Evolutionary conservation across 352 stramenopile species (phyloP).

Genomic region (Phytophthora podocarpi): DNA sequence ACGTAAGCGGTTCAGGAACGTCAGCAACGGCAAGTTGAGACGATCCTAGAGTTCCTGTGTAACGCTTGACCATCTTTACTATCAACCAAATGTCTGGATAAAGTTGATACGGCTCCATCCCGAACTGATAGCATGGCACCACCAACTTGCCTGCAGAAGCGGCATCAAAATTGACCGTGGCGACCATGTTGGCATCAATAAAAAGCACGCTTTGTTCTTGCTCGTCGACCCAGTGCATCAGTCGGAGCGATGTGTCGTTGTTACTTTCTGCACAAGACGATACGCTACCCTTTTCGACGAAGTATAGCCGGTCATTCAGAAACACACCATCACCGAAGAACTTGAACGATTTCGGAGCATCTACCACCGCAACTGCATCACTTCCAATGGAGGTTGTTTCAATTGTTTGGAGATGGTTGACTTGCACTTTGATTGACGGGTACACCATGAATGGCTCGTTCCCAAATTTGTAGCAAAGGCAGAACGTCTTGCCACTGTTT

Average conservation of each 20-base stretch:
- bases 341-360: slow-evolving; percentile 53
- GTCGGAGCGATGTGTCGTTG: slow-evolving; percentile 31
- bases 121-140: slow-evolving; percentile 67
- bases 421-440: slow-evolving; percentile 42
- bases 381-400: slow-evolving; percentile 30
- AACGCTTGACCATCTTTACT: slow-evolving; percentile 61
- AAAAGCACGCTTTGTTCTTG: slow-evolving; percentile 49
- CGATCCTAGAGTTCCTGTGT: slow-evolving; percentile 47
- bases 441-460: slow-evolving; percentile 69
- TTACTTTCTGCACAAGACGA: slow-evolving; percentile 45
- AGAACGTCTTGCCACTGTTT: slow-evolving; percentile 58
- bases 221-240: slow-evolving; percentile 38
- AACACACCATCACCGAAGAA: slow-evolving; percentile 56
- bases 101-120: slow-evolving; percentile 58
- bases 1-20: slow-evolving; percentile 64
- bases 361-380: slow-evolving; percentile 52
- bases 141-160: slow-evolving; percentile 41
- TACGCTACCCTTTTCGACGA: slow-evolving; percentile 44
- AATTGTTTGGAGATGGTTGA: slow-evolving; percentile 50
- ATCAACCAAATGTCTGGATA: slow-evolving; percentile 51
- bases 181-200: slow-evolving; percentile 24
- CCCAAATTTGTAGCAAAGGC: slow-evolving; percentile 73
- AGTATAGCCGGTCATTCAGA: slow-evolving; percentile 67
- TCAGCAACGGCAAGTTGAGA: slow-evolving; percentile 55
- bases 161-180: slow-evolving; percentile 45